Evolutionary conservation across 495 filamentous ascomycete species (phyloP).

Genomic region (Lichina pygmaea): DNA sequence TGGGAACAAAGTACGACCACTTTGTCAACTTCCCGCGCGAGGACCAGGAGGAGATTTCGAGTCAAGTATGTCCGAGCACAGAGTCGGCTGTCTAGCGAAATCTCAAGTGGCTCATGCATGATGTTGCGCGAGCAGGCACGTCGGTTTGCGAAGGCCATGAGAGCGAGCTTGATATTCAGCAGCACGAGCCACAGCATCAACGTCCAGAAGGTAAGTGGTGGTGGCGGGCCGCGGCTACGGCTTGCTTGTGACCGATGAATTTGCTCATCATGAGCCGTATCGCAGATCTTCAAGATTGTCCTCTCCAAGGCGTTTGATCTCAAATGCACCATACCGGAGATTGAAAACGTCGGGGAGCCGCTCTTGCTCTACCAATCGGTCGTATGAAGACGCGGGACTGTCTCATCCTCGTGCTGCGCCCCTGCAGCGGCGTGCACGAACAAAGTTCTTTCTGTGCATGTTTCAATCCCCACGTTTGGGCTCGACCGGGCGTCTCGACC

Average conservation of each 20-base stretch:
- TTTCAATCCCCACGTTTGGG: no score
- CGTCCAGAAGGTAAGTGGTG: constrained; percentile 62
- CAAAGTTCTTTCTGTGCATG: no score
- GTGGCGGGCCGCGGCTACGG: background rate
- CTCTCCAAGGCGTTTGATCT: constrained; percentile 95
- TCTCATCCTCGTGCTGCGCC: background rate
- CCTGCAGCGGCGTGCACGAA: background rate
- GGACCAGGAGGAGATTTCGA: constrained; percentile 93
- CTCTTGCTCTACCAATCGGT: constrained; percentile 43
- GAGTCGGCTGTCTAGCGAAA: no score
- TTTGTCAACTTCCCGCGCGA: constrained; percentile 95
- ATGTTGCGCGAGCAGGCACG: constrained; percentile 32
- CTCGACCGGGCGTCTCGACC: no score
- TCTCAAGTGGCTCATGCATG: no score
- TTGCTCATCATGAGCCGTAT: constrained; percentile 3
- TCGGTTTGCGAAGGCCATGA: constrained; percentile 94
- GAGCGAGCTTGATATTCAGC: constrained; percentile 87
- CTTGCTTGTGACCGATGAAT: background rate
- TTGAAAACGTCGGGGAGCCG: constrained; percentile 93
- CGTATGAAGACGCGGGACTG: background rate
- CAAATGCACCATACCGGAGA: constrained; percentile 96
- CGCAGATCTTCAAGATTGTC: constrained; percentile 96
- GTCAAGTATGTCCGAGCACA: constrained; percentile 29
- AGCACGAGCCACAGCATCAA: constrained; percentile 98
- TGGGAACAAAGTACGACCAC: constrained; percentile 96